Evolutionary conservation across 176 grass and related monocot species (phyloP).

Genomic region (Cocos nucifera): DNA sequence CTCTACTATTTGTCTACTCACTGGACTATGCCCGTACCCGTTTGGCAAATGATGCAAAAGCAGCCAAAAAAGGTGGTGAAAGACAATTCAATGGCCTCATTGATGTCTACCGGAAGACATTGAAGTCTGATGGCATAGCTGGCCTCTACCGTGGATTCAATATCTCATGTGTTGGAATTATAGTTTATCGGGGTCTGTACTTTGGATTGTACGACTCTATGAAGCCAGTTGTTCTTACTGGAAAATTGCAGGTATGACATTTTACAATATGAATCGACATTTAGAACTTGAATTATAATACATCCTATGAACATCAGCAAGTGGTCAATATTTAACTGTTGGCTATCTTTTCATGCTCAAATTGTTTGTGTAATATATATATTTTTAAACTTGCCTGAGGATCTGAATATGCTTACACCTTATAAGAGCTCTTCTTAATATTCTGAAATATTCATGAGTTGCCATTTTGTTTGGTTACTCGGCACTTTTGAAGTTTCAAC

Average conservation of each 20-base stretch:
- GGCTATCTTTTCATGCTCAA: too few relatives aligned
- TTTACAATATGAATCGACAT: background rate
- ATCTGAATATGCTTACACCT: too few relatives aligned
- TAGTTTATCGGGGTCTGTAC: slow-evolving; percentile 4
- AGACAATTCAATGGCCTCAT: slow-evolving; percentile 8
- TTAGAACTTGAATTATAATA: too few relatives aligned
- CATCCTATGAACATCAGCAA: too few relatives aligned
- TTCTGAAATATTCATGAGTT: too few relatives aligned
- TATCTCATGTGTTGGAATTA: slow-evolving; percentile 10
- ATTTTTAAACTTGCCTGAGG: too few relatives aligned
- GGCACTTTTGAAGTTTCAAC: too few relatives aligned
- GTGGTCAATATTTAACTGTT: too few relatives aligned
- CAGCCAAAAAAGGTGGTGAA: slow-evolving; percentile 7
- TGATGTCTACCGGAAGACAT: slow-evolving; percentile 13
- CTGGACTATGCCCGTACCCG: slow-evolving; percentile 8
- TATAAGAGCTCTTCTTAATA: too few relatives aligned
- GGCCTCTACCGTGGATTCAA: slow-evolving; percentile 8
- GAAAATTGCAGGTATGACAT: background rate
- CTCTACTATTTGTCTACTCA: slow-evolving; percentile 12
- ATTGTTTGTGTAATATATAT: too few relatives aligned
- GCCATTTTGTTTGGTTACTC: too few relatives aligned
- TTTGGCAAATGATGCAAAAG: slow-evolving; percentile 8
- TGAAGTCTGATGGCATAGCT: slow-evolving; percentile 2
- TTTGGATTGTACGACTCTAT: slow-evolving; percentile 6
- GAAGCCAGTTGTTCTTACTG: slow-evolving; percentile 7